Evolutionary conservation across 2,329 filamentous ascomycete genomes (phyloP).

Genomic region (Calonectria pteridis): DNA sequence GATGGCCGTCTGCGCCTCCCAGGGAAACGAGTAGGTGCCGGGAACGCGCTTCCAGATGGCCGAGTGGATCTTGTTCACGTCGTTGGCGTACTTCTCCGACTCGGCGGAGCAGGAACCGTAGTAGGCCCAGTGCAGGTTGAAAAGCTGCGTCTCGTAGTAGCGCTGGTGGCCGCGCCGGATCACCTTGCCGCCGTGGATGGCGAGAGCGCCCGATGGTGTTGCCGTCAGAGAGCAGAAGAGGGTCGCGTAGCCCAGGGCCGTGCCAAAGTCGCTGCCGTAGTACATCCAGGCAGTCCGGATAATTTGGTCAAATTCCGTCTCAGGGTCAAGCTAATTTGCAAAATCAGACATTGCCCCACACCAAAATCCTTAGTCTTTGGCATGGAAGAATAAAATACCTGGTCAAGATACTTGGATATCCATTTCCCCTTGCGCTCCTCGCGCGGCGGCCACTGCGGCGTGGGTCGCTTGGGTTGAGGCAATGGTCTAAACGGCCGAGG

Average conservation of each 20-base stretch:
- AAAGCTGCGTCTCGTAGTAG: constrained; percentile 1
- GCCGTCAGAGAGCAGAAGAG: neutral
- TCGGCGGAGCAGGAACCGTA: neutral
- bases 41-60: constrained; percentile 2
- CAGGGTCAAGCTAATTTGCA: neutral
- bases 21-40: neutral
- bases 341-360: neutral
- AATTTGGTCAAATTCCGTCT: neutral
- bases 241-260: neutral
- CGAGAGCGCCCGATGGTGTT: neutral
- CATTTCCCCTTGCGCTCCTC: neutral
- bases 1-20: neutral
- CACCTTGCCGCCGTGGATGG: neutral
- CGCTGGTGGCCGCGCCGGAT: neutral
- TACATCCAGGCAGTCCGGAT: neutral
- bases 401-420: constrained; percentile 3
- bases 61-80: neutral
- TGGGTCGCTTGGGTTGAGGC: neutral
- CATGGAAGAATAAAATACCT: neutral
- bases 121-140: neutral
- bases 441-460: neutral
- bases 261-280: neutral
- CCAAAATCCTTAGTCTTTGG: no score
- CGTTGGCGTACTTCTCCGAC: neutral
- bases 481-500: neutral